Base-by-base conservation (phyloP, 2,329 filamentous ascomycete species). In the Fusarium subtropicale region DNA sequence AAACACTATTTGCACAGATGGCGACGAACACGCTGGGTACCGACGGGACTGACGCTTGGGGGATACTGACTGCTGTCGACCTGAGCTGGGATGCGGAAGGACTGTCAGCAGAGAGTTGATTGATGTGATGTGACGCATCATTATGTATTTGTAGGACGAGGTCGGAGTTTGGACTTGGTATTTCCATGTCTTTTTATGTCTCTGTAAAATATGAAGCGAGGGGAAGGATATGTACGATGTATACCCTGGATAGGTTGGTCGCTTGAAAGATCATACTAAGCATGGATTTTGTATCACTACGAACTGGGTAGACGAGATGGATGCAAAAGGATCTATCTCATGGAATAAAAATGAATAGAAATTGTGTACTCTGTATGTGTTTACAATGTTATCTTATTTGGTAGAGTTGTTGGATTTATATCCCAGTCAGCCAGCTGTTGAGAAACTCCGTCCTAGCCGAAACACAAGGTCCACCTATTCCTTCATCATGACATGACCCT, bases 1-100 rank as follows among this genome's bases (percentile, higher is more conserved):
- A 78, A 22, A 66, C 71, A 0, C 59, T 80, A 9, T 75, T 77
- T 31, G 70, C 71, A 16, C 74, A 78, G 30, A 71, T 77, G 38
- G 60, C 59, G 10, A 65, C 69, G 26, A 68, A 66, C 36, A 64
- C 59, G n/a, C 34, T 74, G 3, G 64, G 75, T 3, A 65, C 55
- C 5, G 72, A 73, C 12, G 71, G 68, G 5, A 52, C 50, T n/a
- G 75, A 75, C 34, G 66, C 76, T 20, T 78, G 77, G 77, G 74
- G 72, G 2, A 72, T 77, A 47, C 51, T 79, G 52, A 75, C 71
- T 30, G 76, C 71, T 31, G 60, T 26, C 38, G 69, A 76, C 30
- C 41, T 76, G 34, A 69, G 64, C 46, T 77, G 76, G 76, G 64
- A 71, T 54, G 36, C 42, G 18, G 53, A 56, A 39, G 64, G 64